These are phyloP conservation scores for Umbelopsis vinacea DNA, from an alignment of 192 early-diverging fungal genomes.

Conservation along the genomic window DNA sequence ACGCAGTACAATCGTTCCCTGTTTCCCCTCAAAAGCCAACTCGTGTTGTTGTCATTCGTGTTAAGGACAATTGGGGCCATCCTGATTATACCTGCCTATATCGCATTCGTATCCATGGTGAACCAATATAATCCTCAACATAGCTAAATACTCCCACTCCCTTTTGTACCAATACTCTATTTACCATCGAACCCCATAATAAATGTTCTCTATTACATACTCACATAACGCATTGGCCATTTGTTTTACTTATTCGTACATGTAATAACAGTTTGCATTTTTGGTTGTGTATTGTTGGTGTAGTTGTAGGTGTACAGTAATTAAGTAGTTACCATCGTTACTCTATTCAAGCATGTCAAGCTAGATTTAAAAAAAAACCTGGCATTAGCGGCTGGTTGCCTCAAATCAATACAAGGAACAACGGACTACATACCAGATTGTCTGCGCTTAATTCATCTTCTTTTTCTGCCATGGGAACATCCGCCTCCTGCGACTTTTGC, in stretches of 20 bases:
- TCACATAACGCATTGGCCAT: not conserved
- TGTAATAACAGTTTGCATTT: too few relatives aligned
- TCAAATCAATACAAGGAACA: not conserved
- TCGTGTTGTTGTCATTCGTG: conserved; percentile 56
- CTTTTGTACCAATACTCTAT: not conserved
- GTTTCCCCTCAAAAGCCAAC: conserved; percentile 25
- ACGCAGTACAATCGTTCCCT: conserved; percentile 51
- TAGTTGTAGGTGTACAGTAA: too few relatives aligned
- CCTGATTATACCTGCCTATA: conserved; percentile 75
- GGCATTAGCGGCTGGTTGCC: not conserved
- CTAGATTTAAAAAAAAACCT: not conserved
- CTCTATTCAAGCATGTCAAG: conserved; percentile 8
- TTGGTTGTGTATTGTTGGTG: not conserved
- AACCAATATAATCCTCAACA: not conserved
- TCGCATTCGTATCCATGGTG: conserved; percentile 73
- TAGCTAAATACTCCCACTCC: not conserved
- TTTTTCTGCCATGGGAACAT: not conserved
- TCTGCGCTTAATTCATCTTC: conserved; percentile 44
- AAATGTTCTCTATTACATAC: not conserved
- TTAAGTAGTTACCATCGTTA: not conserved
- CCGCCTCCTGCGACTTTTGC: conserved; percentile 11
- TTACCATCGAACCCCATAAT: not conserved
- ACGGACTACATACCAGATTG: conserved; percentile 38
- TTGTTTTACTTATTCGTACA: not conserved
- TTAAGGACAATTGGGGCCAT: conserved; percentile 76